These are phyloP conservation scores for Russula olivacea DNA, from an alignment of 768 basidiomycete genomes.

Conservation along the genomic window DNA sequence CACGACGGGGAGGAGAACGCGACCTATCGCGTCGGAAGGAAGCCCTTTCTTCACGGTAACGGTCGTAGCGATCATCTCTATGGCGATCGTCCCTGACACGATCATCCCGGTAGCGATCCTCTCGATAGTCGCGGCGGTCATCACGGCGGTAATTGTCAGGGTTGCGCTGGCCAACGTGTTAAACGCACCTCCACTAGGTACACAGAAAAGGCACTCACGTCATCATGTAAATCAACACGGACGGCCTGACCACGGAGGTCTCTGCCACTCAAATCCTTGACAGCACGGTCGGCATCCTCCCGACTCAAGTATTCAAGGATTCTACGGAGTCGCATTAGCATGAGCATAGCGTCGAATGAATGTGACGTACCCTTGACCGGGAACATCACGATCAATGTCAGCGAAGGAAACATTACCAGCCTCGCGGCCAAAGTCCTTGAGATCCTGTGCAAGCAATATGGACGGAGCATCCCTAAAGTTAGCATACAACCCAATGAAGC, in stretches of 20 bases:
- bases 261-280: constrained; percentile 77
- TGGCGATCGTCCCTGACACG: constrained; percentile 39
- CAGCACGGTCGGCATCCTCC: constrained; percentile 91
- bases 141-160: constrained; percentile 74
- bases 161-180: constrained; percentile 45
- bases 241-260: constrained; percentile 83
- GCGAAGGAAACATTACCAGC: constrained; percentile 91
- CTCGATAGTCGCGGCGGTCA: constrained; percentile 57
- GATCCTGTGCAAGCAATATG: constrained; percentile 53
- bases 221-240: constrained; percentile 60
- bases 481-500: constrained; percentile 5
- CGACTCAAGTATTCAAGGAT: constrained; percentile 85
- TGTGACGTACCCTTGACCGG: constrained; percentile 75
- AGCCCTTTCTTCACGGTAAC: constrained; percentile 42
- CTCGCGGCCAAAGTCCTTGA: constrained; percentile 96
- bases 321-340: constrained; percentile 36
- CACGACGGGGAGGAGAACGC: constrained; percentile 66
- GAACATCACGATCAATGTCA: constrained; percentile 83
- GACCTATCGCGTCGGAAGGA: constrained; percentile 73
- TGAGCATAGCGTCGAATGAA: constrained; percentile 1
- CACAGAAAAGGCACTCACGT: constrained; percentile 38
- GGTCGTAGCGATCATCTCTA: constrained; percentile 43
- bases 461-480: background rate
- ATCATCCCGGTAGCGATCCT: constrained; percentile 34
- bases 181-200: constrained; percentile 9